Conservation (phyloP, 164 flowering plant species). For the Tetracentron sinense region DNA sequence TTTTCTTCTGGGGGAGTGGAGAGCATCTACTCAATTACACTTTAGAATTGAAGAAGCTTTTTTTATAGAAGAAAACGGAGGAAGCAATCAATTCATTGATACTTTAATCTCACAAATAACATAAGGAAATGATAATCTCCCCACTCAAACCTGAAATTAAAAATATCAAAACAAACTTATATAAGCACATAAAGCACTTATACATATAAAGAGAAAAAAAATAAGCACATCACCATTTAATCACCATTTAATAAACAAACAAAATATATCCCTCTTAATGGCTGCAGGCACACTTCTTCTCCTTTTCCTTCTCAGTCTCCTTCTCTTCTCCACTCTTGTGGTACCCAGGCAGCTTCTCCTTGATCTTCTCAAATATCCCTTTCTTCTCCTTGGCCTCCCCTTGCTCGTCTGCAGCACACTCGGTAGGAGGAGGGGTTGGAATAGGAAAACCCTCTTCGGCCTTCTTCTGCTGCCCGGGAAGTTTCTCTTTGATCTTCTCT, state of each 20-base stretch:
- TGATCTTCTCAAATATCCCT: slow-evolving; percentile 61
- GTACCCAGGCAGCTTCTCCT: slow-evolving; percentile 67
- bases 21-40: neutral
- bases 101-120: neutral
- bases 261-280: neutral
- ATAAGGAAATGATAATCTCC: neutral
- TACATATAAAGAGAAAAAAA: neutral
- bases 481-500: slow-evolving; percentile 51
- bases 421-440: slow-evolving; percentile 6
- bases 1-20: neutral
- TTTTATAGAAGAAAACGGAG: neutral
- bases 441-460: slow-evolving; percentile 19
- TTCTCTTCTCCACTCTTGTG: slow-evolving; percentile 36
- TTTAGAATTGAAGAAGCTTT: too few species aligned
- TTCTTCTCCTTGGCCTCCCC: slow-evolving; percentile 37
- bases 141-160: neutral
- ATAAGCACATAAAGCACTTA: neutral
- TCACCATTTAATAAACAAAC: too few species aligned
- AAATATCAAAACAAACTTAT: neutral
- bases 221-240: too few species aligned
- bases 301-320: slow-evolving; percentile 30
- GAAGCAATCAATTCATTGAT: neutral
- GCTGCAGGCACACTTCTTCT: slow-evolving; percentile 4
- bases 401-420: slow-evolving; percentile 1
- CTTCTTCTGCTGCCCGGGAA: slow-evolving; percentile 38